A percentile compares a stretch with the other conserved stretches of the same genome.
These are phyloP conservation scores for Ramularia endophylla DNA, from an alignment of 2,329 filamentous ascomycete species.

Conservation along the genomic window DNA sequence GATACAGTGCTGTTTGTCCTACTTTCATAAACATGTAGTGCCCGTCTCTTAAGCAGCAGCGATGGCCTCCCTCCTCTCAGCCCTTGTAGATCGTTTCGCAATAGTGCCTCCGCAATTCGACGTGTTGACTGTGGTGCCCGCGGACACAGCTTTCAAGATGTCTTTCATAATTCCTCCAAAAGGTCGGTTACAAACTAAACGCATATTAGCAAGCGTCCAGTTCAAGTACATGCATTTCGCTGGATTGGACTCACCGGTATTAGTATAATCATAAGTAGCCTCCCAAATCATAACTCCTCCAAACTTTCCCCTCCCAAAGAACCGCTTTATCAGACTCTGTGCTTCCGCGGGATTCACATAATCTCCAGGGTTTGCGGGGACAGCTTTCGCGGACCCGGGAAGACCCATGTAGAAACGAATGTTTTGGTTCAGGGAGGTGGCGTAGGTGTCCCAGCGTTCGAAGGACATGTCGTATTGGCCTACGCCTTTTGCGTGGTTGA, in stretches of 20 bases:
- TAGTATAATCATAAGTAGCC: slow-evolving; percentile 40
- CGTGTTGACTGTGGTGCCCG: background rate
- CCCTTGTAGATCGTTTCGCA: background rate
- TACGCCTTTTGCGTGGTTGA: slow-evolving; percentile 29
- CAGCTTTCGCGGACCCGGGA: slow-evolving; percentile 24
- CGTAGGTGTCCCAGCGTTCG: slow-evolving; percentile 24
- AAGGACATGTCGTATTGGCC: slow-evolving; percentile 21
- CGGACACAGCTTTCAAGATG: background rate
- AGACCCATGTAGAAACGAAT: slow-evolving; percentile 53
- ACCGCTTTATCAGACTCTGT: slow-evolving; percentile 39
- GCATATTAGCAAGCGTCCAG: background rate
- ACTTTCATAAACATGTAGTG: no score
- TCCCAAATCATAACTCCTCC: slow-evolving; percentile 59
- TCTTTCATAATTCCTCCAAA: background rate
- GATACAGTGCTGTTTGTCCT: no score
- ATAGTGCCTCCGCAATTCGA: background rate
- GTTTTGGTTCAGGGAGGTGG: slow-evolving; percentile 40
- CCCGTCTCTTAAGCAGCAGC: no score
- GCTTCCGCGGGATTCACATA: slow-evolving; percentile 47
- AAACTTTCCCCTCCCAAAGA: slow-evolving; percentile 40
- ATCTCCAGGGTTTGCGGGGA: slow-evolving; percentile 28
- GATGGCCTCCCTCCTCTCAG: slow-evolving; percentile 1
- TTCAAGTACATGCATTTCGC: slow-evolving; percentile 30
- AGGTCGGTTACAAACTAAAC: background rate
- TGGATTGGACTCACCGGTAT: slow-evolving; percentile 9